Conservation (phyloP, 305 asterid species). For the Fraxinus sp. region DNA sequence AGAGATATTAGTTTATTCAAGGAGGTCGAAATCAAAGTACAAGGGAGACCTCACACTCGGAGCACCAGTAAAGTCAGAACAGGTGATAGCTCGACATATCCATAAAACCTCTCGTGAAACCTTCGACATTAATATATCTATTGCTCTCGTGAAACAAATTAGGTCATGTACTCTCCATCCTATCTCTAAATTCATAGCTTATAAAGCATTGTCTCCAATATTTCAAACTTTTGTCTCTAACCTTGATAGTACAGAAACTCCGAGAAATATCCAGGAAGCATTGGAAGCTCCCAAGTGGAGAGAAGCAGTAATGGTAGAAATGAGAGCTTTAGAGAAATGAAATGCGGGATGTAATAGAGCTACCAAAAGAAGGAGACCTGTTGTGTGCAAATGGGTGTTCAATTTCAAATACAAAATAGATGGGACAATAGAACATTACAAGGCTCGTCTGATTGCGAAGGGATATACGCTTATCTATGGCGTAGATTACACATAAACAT, state of each 20-base stretch:
- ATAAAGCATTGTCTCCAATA: background rate
- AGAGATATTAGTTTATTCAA: background rate
- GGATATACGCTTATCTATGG: background rate
- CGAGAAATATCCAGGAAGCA: background rate
- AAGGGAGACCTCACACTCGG: background rate
- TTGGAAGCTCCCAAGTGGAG: background rate
- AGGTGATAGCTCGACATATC: background rate
- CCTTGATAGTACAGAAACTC: background rate
- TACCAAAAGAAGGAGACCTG: background rate
- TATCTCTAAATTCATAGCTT: background rate
- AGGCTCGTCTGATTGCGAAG: background rate
- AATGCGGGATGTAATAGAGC: background rate
- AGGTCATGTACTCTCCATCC: background rate
- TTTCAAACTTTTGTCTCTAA: background rate
- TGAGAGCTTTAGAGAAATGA: background rate
- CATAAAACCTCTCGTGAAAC: background rate
- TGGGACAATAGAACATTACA: background rate
- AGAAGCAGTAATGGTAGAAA: background rate
- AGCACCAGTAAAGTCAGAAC: background rate
- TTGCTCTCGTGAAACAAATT: background rate
- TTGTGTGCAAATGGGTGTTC: background rate
- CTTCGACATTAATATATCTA: background rate
- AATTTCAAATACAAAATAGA: background rate
- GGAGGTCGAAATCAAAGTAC: background rate
- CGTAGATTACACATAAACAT: background rate